Evolutionary conservation across 2,329 filamentous ascomycete species (phyloP).

Genomic region (Alternaria arbusti): DNA sequence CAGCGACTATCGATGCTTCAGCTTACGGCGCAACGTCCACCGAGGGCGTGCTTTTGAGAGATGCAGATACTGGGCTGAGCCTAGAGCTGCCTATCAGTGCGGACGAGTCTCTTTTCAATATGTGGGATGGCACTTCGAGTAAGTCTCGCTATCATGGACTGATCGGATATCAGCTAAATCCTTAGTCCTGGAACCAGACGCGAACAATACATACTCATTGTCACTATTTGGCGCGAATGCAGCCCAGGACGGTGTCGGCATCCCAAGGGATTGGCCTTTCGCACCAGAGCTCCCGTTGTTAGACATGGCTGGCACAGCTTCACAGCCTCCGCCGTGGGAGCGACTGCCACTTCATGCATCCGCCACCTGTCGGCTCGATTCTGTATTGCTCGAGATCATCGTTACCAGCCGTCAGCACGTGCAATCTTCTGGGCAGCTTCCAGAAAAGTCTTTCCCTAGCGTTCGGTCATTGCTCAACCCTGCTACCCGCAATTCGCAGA

Average conservation of each 20-base stretch:
- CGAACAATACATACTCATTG: neutral
- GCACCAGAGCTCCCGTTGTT: neutral
- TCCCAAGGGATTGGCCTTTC: neutral
- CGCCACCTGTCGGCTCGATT: conserved; percentile 11
- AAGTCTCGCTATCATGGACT: neutral
- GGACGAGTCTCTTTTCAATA: conserved; percentile 3
- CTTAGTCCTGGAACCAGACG: neutral
- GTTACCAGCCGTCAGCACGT: neutral
- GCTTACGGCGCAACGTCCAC: neutral
- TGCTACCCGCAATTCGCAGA: neutral
- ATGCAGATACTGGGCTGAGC: conserved; percentile 5
- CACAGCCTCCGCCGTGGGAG: conserved; percentile 4
- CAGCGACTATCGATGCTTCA: neutral
- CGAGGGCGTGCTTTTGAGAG: neutral
- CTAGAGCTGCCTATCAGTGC: conserved; percentile 3
- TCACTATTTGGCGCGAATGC: neutral
- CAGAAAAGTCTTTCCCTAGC: conserved; percentile 6
- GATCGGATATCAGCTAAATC: neutral
- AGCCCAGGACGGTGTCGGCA: neutral
- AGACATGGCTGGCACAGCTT: neutral
- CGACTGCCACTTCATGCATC: conserved; percentile 8
- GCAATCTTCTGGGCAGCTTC: conserved; percentile 1
- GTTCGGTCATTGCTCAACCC: conserved; percentile 10
- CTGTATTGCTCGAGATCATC: conserved; percentile 2
- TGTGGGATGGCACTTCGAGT: conserved; percentile 5